Conservation (phyloP, 495 filamentous ascomycete genomes). For the Daldinia bambusicola region DNA sequence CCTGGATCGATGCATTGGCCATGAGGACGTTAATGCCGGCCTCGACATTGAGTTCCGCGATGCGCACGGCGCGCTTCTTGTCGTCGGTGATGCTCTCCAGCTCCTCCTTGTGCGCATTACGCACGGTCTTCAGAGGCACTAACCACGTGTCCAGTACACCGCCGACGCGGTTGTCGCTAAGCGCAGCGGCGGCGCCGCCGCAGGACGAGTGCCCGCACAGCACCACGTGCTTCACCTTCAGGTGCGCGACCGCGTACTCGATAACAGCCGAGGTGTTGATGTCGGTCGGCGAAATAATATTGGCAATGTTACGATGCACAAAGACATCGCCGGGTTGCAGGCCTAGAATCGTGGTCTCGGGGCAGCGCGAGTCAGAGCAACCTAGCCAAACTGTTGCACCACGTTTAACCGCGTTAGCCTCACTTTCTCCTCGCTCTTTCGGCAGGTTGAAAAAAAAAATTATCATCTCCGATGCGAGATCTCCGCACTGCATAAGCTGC, state of each 20-base stretch:
- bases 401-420: constrained; percentile 23
- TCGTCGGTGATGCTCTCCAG: constrained; percentile 60
- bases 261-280: constrained; percentile 81
- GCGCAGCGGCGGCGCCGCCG: constrained; percentile 77
- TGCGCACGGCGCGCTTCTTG: constrained; percentile 59
- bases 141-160: constrained; percentile 86
- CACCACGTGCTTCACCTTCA: constrained; percentile 84
- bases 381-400: constrained; percentile 78
- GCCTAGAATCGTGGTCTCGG: constrained; percentile 84
- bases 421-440: constrained; percentile 3
- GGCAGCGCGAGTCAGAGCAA: constrained; percentile 89
- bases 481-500: constrained; percentile 4
- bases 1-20: constrained; percentile 67
- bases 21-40: constrained; percentile 71
- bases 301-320: constrained; percentile 95
- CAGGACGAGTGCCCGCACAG: constrained; percentile 86
- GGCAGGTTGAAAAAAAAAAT: background rate
- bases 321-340: constrained; percentile 90
- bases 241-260: constrained; percentile 78
- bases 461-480: constrained; percentile 1
- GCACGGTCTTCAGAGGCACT: constrained; percentile 72
- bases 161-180: constrained; percentile 74
- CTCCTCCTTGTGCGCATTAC: constrained; percentile 64
- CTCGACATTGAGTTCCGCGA: constrained; percentile 77
- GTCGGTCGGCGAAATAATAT: constrained; percentile 81